Conservation (phyloP, 108 stramenopile species). For the Cyclostephanos tholiformis region DNA sequence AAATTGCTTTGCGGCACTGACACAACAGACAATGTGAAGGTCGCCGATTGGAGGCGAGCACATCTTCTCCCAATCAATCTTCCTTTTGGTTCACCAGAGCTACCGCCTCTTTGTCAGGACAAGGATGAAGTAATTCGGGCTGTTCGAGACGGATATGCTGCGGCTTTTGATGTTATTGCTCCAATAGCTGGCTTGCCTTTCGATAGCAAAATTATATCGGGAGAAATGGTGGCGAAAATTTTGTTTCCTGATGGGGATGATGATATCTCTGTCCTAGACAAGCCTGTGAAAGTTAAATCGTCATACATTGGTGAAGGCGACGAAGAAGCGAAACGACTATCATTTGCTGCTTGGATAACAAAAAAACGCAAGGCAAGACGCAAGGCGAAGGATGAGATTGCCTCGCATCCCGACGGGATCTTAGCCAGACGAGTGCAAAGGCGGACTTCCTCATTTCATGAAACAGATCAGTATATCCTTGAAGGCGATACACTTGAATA, state of each 20-base stretch:
- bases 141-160: constrained; percentile 53
- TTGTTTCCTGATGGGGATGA: constrained; percentile 48
- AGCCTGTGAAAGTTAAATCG: constrained; percentile 43
- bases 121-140: constrained; percentile 52
- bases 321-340: constrained; percentile 37
- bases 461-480: constrained; percentile 49
- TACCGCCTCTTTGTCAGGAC: constrained; percentile 52
- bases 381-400: constrained; percentile 34
- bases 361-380: constrained; percentile 46
- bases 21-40: constrained; percentile 6
- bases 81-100: constrained; percentile 44
- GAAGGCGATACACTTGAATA: constrained; percentile 48
- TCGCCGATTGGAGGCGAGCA: constrained; percentile 40
- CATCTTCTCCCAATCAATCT: constrained; percentile 50
- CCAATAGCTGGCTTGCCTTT: constrained; percentile 47
- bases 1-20: constrained; percentile 43
- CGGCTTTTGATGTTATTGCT: constrained; percentile 53
- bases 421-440: constrained; percentile 28
- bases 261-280: constrained; percentile 44
- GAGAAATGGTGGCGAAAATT: constrained; percentile 46
- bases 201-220: constrained; percentile 37
- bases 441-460: constrained; percentile 29
- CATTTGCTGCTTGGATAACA: constrained; percentile 48
- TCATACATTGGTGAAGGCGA: constrained; percentile 35
- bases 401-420: constrained; percentile 32